A percentile compares a stretch with the other conserved stretches of the same genome.
phyloP scores from a whole-genome alignment of 2,329 filamentous ascomycete genomes.

The Nemania diffusa region DNA sequence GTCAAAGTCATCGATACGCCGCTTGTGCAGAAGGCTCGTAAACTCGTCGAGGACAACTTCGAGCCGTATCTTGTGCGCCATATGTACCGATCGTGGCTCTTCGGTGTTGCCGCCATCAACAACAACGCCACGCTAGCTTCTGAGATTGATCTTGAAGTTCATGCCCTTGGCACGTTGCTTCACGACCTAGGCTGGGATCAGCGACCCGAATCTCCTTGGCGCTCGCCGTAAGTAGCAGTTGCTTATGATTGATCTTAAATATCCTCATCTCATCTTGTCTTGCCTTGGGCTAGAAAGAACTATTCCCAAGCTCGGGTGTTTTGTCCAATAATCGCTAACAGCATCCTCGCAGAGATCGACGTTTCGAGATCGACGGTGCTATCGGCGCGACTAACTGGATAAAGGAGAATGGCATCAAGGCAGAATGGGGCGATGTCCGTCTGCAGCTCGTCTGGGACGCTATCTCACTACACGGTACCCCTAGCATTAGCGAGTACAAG shows the following conservation, averaged over 20 bases:
- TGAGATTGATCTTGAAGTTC: slow-evolving; percentile 40
- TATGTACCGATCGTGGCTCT: slow-evolving; percentile 42
- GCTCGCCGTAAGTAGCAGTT: neutral
- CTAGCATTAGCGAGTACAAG: slow-evolving; percentile 41
- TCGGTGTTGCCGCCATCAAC: slow-evolving; percentile 38
- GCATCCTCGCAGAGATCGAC: slow-evolving; percentile 30
- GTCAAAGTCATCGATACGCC: slow-evolving; percentile 43
- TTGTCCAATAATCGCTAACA: neutral
- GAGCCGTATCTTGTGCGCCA: slow-evolving; percentile 37
- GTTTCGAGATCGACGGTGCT: slow-evolving; percentile 44
- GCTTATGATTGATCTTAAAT: neutral
- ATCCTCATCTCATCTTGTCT: neutral
- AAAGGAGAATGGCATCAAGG: slow-evolving; percentile 26
- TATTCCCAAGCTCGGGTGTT: neutral
- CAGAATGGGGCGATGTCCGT: slow-evolving; percentile 36
- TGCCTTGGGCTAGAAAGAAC: neutral
- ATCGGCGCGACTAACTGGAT: slow-evolving; percentile 39
- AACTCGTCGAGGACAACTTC: slow-evolving; percentile 37
- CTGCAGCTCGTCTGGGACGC: slow-evolving; percentile 42
- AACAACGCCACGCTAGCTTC: slow-evolving; percentile 40
- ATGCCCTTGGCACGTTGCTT: slow-evolving; percentile 40
- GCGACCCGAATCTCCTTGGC: slow-evolving; percentile 32
- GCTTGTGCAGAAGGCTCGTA: slow-evolving; percentile 38
- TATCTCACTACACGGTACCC: slow-evolving; percentile 42
- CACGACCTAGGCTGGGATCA: slow-evolving; percentile 45